phyloP scores from a whole-genome alignment of 306 rosid genomes.

The Delonix regia region DNA sequence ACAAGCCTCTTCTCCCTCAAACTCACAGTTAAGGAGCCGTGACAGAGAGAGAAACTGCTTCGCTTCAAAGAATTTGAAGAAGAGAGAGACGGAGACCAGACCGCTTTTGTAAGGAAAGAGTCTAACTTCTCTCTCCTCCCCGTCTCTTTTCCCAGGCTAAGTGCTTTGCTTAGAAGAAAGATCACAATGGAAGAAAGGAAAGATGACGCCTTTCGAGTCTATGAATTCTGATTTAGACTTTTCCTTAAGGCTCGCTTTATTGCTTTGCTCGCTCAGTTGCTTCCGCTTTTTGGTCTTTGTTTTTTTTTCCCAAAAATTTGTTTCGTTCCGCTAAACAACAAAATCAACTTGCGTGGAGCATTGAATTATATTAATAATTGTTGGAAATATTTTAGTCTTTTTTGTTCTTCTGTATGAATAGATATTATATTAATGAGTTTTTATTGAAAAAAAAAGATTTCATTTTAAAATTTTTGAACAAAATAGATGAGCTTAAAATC shows the following conservation, averaged over 20 bases:
- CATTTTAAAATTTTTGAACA: no score
- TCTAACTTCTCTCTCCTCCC: neutral
- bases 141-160: no score
- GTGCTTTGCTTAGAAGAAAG: no score
- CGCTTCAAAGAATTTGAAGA: constrained; percentile 9
- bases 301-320: neutral
- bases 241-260: neutral
- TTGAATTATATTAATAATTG: no score
- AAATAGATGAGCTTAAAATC: no score
- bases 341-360: neutral
- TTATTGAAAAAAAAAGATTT: no score
- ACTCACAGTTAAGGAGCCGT: neutral
- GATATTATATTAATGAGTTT: no score
- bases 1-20: neutral
- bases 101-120: neutral
- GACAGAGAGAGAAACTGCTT: constrained; percentile 7
- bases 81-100: neutral
- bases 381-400: no score
- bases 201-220: neutral
- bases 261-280: neutral
- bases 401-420: no score
- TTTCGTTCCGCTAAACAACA: neutral
- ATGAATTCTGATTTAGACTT: neutral
- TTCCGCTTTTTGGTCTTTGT: neutral
- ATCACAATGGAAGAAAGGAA: neutral